These are phyloP conservation scores for Anaeromyces robustus DNA, from an alignment of 192 early-diverging fungal genomes.

Conservation along the genomic window DNA sequence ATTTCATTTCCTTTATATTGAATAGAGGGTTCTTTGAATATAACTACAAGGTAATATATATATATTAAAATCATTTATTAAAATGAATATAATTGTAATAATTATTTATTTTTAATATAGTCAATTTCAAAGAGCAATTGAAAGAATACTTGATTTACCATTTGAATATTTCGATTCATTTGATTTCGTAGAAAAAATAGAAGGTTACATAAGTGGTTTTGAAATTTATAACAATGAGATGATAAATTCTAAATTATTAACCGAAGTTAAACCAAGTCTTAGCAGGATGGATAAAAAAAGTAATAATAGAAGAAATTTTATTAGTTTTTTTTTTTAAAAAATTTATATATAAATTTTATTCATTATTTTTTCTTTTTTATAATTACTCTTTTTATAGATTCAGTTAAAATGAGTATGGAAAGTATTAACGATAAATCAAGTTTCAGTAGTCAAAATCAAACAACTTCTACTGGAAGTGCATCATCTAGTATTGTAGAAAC, in stretches of 20 bases:
- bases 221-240: slow-evolving; percentile 23
- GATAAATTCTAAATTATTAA: slow-evolving; percentile 4
- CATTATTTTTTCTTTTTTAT: too few species aligned
- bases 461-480: neutral
- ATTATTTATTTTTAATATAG: neutral
- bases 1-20: too few species aligned
- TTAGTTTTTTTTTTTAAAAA: slow-evolving; percentile 1
- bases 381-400: neutral
- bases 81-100: too few species aligned
- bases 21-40: too few species aligned
- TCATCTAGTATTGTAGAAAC: neutral
- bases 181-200: slow-evolving; percentile 16
- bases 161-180: slow-evolving; percentile 8
- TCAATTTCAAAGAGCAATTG: slow-evolving; percentile 10
- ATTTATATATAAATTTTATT: too few species aligned
- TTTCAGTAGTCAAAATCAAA: neutral
- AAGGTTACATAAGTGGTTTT: slow-evolving; percentile 13
- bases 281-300: neutral
- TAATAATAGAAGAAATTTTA: slow-evolving; percentile 7
- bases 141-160: slow-evolving; percentile 26
- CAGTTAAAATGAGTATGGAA: neutral
- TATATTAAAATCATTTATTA: too few species aligned
- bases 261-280: slow-evolving; percentile 6
- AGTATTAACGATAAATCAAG: neutral
- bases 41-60: too few species aligned